phyloP scores from a whole-genome alignment of 176 grass and related monocot genomes.

The Eremochloa ophiuroides region DNA sequence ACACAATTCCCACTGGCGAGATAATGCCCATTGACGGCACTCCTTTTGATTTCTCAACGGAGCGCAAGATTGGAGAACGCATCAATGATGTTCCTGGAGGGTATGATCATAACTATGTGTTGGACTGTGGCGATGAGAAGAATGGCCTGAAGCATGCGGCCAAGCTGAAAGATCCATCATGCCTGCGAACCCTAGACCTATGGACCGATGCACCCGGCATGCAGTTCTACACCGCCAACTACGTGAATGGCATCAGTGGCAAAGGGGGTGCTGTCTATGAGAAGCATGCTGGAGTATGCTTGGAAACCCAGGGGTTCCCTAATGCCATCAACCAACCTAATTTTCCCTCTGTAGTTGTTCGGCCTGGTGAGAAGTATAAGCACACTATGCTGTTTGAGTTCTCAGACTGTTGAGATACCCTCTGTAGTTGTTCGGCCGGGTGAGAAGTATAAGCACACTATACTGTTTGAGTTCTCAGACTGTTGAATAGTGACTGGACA shows the following conservation, averaged over 20 bases:
- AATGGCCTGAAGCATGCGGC: slow-evolving; percentile 68
- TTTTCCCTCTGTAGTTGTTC: slow-evolving; percentile 62
- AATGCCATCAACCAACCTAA: slow-evolving; percentile 77
- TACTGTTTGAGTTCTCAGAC: slow-evolving; percentile 67
- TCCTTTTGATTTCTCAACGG: slow-evolving; percentile 64
- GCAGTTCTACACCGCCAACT: slow-evolving; percentile 87
- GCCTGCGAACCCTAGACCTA: slow-evolving; percentile 47
- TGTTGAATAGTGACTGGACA: slow-evolving; percentile 11
- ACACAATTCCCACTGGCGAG: slow-evolving; percentile 68
- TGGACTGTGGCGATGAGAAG: slow-evolving; percentile 57
- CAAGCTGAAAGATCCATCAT: slow-evolving; percentile 52
- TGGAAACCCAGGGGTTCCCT: slow-evolving; percentile 95
- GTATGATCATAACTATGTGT: slow-evolving; percentile 67
- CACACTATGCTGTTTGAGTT: slow-evolving; percentile 85
- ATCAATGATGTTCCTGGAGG: slow-evolving; percentile 50
- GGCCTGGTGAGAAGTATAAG: slow-evolving; percentile 73
- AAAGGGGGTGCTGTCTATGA: slow-evolving; percentile 60
- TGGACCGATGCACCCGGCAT: slow-evolving; percentile 79
- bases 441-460: slow-evolving; percentile 76
- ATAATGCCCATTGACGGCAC: slow-evolving; percentile 55
- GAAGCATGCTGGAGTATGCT: slow-evolving; percentile 70
- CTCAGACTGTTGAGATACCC: slow-evolving; percentile 23
- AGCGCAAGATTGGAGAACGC: slow-evolving; percentile 48
- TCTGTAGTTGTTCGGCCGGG: slow-evolving; percentile 59
- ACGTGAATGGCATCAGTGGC: slow-evolving; percentile 52